Conservation (phyloP, 192 early-diverging fungal species). For the Oehlia diaphana region DNA sequence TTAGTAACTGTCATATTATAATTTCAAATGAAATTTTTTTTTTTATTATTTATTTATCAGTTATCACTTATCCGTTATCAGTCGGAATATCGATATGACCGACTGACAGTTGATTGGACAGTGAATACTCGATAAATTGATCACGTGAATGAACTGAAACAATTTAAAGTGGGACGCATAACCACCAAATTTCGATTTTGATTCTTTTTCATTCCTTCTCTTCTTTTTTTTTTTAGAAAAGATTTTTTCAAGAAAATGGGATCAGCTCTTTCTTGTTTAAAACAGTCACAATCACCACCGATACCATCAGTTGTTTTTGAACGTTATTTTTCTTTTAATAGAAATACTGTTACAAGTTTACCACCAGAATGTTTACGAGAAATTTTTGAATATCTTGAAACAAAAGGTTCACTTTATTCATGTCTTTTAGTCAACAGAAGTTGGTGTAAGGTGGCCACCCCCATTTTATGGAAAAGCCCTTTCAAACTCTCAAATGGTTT, state of each 20-base stretch:
- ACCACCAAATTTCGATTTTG: neutral
- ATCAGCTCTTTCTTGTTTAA: neutral
- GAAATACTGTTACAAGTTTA: neutral
- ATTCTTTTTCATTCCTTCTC: neutral
- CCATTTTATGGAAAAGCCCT: slow-evolving; percentile 5
- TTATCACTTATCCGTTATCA: no score
- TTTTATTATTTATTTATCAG: no score
- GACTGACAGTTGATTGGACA: no score
- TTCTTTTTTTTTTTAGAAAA: slow-evolving; percentile 39
- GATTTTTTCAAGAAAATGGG: neutral
- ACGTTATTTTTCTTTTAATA: neutral
- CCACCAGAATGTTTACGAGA: slow-evolving; percentile 10
- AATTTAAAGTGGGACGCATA: neutral
- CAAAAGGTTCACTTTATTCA: slow-evolving; percentile 14
- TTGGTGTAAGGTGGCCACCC: neutral
- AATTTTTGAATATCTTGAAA: slow-evolving; percentile 4
- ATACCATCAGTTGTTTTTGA: neutral
- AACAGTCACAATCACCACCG: neutral
- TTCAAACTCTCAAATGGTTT: neutral
- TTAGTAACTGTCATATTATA: neutral
- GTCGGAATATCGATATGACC: no score
- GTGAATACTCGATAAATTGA: neutral
- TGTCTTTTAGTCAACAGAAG: slow-evolving; percentile 14
- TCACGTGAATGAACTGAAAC: neutral
- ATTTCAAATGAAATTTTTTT: neutral